phyloP scores from a whole-genome alignment of 306 rosid genomes.

The Trifolium subterraneum region DNA sequence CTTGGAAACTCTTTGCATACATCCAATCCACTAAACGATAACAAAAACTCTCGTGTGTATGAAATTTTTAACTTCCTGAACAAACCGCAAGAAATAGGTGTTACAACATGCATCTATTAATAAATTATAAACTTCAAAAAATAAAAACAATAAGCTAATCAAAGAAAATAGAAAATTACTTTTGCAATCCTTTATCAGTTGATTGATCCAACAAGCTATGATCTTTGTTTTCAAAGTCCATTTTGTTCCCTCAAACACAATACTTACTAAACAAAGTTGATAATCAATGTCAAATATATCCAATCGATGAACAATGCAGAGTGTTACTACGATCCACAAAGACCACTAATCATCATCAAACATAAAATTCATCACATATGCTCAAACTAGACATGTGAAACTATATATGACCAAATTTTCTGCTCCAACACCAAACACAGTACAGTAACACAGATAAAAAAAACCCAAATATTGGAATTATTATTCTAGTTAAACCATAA shows the following conservation, averaged over 20 bases:
- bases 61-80: constrained; percentile 67
- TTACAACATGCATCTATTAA: constrained; percentile 35
- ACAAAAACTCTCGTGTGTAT: constrained; percentile 75
- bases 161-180: constrained; percentile 52
- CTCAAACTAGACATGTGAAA: constrained; percentile 27
- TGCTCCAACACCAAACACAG: constrained; percentile 40
- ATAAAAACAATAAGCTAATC: constrained; percentile 20
- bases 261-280: constrained; percentile 42
- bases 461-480: background rate
- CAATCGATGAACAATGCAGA: constrained; percentile 38
- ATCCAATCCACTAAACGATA: constrained; percentile 81
- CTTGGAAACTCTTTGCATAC: constrained; percentile 77
- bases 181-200: constrained; percentile 55
- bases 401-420: constrained; percentile 33
- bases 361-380: constrained; percentile 37
- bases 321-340: constrained; percentile 32
- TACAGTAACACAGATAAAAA: constrained; percentile 17
- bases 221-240: constrained; percentile 74
- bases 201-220: constrained; percentile 49
- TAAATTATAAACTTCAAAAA: background rate
- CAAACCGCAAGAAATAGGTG: constrained; percentile 39
- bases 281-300: constrained; percentile 32
- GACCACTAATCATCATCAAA: constrained; percentile 39
- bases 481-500: constrained; percentile 32
- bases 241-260: constrained; percentile 50